A percentile compares a stretch with the other conserved stretches of the same genome.
phyloP scores from a whole-genome alignment of 2,329 filamentous ascomycete genomes.

The Apiospora marii region DNA sequence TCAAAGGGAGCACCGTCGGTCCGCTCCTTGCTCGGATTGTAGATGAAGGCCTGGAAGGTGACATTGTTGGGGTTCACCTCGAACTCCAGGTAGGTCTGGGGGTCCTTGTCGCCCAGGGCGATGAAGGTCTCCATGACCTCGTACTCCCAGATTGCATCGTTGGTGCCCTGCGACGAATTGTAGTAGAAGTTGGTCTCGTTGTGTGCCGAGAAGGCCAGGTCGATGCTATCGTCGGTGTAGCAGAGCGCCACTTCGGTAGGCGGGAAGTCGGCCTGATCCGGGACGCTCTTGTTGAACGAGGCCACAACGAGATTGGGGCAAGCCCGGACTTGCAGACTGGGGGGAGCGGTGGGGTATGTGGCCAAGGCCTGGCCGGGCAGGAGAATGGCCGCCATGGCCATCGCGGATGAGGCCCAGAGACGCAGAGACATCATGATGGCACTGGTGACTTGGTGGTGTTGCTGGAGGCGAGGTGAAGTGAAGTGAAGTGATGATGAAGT shows the following conservation, averaged over 20 bases:
- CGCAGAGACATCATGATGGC: not conserved
- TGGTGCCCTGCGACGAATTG: constrained; percentile 50
- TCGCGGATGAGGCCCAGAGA: not conserved
- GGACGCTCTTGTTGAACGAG: constrained; percentile 51
- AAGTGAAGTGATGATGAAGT: not conserved
- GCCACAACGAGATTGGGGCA: constrained; percentile 49
- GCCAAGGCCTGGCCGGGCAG: not conserved
- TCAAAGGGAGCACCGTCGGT: constrained; percentile 51
- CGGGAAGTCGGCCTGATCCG: constrained; percentile 50
- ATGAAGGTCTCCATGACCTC: constrained; percentile 61
- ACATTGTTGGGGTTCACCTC: constrained; percentile 60
- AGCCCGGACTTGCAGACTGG: constrained; percentile 46
- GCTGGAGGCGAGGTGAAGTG: not conserved
- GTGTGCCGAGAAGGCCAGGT: constrained; percentile 53
- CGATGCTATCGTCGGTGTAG: constrained; percentile 50
- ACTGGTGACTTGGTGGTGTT: not conserved
- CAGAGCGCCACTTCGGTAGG: constrained; percentile 55
- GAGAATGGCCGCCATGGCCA: not conserved
- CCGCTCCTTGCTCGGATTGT: constrained; percentile 57
- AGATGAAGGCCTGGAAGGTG: constrained; percentile 60
- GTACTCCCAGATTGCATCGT: constrained; percentile 57
- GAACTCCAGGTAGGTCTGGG: constrained; percentile 58
- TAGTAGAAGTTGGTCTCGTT: constrained; percentile 57
- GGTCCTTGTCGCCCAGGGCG: constrained; percentile 53
- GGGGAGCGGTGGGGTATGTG: constrained; percentile 28